Conservation (phyloP, 1,284 basidiomycete species). For the Pascua sp. region DNA sequence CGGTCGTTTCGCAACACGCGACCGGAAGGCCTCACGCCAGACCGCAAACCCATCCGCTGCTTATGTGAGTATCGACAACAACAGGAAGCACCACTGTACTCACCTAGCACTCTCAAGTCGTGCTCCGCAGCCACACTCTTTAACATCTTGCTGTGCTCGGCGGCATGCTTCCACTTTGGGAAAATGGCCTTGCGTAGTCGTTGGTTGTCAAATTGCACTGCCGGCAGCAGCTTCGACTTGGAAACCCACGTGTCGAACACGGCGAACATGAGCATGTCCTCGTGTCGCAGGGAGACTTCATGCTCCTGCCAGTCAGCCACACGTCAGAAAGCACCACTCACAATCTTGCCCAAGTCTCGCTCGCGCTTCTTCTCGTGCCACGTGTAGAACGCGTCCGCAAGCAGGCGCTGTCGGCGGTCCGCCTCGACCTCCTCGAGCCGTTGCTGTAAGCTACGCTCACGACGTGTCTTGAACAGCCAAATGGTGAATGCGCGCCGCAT, state of each 20-base stretch:
- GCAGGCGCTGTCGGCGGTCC: constrained; percentile 22
- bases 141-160: constrained; percentile 4
- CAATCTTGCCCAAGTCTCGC: constrained; percentile 25
- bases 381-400: constrained; percentile 21
- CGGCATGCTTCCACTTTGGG: constrained; percentile 14
- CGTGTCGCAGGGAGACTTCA: constrained; percentile 33
- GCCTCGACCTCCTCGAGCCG: constrained; percentile 16
- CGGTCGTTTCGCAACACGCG: neutral
- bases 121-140: constrained; percentile 12
- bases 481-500: constrained; percentile 21
- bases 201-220: constrained; percentile 16
- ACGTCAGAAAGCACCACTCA: constrained; percentile 7
- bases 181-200: constrained; percentile 11
- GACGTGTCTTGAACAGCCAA: constrained; percentile 19
- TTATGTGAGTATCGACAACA: neutral
- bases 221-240: constrained; percentile 23
- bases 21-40: constrained; percentile 29
- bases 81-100: neutral
- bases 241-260: constrained; percentile 44
- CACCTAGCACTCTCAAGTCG: constrained; percentile 26
- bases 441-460: constrained; percentile 14
- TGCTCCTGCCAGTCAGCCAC: constrained; percentile 22
- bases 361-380: constrained; percentile 35
- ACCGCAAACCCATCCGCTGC: constrained; percentile 34
- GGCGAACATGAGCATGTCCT: constrained; percentile 39